These are phyloP conservation scores for Podaxis pistillaris DNA, from an alignment of 768 basidiomycete species.

Conservation along the genomic window DNA sequence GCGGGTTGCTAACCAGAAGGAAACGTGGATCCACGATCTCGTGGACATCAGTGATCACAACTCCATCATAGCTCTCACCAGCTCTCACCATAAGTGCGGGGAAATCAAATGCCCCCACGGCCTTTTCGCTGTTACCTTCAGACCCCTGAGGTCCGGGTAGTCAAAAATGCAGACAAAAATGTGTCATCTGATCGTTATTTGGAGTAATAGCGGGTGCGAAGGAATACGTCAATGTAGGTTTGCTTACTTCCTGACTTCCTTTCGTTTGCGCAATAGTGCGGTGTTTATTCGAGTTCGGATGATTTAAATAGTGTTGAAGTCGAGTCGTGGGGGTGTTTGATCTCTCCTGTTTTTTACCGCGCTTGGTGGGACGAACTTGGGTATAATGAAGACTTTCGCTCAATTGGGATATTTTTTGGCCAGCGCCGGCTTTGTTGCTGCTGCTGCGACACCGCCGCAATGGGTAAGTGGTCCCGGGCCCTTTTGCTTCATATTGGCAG, in stretches of 20 bases:
- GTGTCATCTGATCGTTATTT: slow-evolving; percentile 1
- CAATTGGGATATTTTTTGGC: not conserved
- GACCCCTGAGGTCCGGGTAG: not conserved
- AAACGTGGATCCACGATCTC: not conserved
- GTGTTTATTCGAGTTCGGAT: not conserved
- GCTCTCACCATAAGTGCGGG: not conserved
- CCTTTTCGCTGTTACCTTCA: not conserved
- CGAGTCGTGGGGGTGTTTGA: not conserved
- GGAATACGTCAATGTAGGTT: not conserved
- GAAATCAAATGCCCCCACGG: slow-evolving; percentile 3
- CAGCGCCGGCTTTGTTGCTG: not conserved
- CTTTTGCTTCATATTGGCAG: not conserved
- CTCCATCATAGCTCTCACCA: not conserved
- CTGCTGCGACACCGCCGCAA: not conserved
- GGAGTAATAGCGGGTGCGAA: not conserved
- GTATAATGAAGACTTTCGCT: slow-evolving; percentile 1
- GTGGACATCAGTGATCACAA: not conserved
- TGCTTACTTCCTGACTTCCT: not conserved
- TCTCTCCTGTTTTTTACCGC: not conserved
- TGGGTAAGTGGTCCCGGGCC: not conserved
- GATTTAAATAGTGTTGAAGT: not conserved
- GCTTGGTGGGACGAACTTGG: not conserved
- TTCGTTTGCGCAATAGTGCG: not conserved
- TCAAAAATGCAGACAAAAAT: not conserved
- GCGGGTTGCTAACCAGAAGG: not conserved